Base-by-base conservation (phyloP, 208 protist genomes). In the Crithidia bombi region DNA sequence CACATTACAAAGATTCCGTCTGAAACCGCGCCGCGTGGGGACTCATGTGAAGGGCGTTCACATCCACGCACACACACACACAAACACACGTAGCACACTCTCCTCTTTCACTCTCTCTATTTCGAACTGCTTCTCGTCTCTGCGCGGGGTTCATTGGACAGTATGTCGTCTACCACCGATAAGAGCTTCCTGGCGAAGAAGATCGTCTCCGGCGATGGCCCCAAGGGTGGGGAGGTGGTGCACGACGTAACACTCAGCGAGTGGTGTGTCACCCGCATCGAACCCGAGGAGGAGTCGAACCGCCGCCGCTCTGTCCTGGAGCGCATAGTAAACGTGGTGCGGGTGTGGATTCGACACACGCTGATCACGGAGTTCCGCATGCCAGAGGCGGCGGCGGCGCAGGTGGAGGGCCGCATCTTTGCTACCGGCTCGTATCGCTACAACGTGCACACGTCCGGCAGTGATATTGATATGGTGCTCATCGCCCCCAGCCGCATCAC, bases 371-470 rank as follows among this genome's bases (percentile, higher is more conserved):
- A 96, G 78, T 90, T 97, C 66, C 87, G 91, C 71, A 92, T 97
- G 72, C 85, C 87, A 6, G 90, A 95, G 65, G 81, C 94, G 25
- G 86, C 91, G 5, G 93, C 96, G 2, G 30, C 51, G 26, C 83
- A 97, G 68, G 85, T 96, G 17, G 93, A 96, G 51, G 96, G 92
- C 26, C 91, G 96, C 36, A 97, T 99, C 70, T 99, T 98, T 65
- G 98, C 98, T 15, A 99, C 98, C 36, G 98, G 98, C 15, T 99
- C 98, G 5, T 99, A 99, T 82, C 92, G 98, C n/a, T 97, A 99
- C 55, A 98, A 98, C 66, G 98, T 99, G 10, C 96, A 99, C 84
- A 95, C 88, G 11, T 86, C 87, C 1, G 97, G 94, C 19, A 97
- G 90, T 33, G 98, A 99, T 97, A 99, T 99, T 65, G 98, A 99